These are phyloP conservation scores for Oleoguttula mirabilis DNA, from an alignment of 495 filamentous ascomycete genomes.

Conservation along the genomic window DNA sequence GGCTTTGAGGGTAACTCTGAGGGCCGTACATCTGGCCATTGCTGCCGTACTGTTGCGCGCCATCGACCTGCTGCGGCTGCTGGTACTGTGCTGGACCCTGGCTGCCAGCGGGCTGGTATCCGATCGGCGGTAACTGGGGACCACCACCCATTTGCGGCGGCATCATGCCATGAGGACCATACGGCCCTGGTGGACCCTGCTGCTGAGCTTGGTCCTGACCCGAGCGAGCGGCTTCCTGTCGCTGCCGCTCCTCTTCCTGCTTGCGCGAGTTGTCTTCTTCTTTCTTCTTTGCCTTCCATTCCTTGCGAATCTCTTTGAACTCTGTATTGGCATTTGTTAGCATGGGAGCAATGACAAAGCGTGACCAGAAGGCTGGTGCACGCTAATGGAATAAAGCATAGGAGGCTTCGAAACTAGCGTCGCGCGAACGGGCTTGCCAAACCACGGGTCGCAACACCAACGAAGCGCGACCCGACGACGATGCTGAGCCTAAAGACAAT, in stretches of 20 bases:
- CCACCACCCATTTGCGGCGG: conserved; percentile 40
- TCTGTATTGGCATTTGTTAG: conserved; percentile 43
- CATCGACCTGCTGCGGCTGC: conserved; percentile 42
- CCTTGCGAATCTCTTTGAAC: conserved; percentile 98
- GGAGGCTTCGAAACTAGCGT: conserved; percentile 9
- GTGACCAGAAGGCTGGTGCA: background rate
- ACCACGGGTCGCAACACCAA: conserved; percentile 16
- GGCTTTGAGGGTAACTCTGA: conserved; percentile 20
- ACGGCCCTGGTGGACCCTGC: conserved; percentile 35
- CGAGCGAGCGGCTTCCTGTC: conserved; percentile 48
- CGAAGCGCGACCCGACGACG: conserved; percentile 15
- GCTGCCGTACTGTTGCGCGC: conserved; percentile 51
- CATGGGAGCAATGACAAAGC: background rate
- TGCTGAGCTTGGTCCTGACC: conserved; percentile 36
- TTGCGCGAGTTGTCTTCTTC: conserved; percentile 87
- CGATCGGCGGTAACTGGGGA: conserved; percentile 76
- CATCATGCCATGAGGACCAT: conserved; percentile 37
- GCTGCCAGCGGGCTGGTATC: conserved; percentile 56
- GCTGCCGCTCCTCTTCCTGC: conserved; percentile 77
- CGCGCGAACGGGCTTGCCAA: conserved; percentile 3
- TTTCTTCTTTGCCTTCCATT: conserved; percentile 99
- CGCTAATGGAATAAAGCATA: conserved; percentile 12
- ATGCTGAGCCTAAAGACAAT: background rate
- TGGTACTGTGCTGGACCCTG: conserved; percentile 56
- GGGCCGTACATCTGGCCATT: conserved; percentile 21